Evolutionary conservation across 2,329 filamentous ascomycete genomes (phyloP).

Genomic region (Rosellinia necatrix): DNA sequence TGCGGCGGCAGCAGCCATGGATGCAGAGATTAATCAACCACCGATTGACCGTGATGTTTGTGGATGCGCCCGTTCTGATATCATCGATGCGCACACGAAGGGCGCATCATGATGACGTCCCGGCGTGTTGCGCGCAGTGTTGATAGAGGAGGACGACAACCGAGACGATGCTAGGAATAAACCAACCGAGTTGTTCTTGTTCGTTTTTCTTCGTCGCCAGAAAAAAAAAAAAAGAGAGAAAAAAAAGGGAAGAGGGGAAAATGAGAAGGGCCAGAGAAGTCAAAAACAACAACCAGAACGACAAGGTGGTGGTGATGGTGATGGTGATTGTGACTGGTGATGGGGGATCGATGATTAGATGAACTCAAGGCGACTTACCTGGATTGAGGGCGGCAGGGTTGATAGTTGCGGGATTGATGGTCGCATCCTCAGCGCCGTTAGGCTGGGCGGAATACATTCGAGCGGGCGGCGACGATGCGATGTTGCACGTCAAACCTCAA

Average conservation of each 20-base stretch:
- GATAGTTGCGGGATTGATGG: conserved; percentile 88
- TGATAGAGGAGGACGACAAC: conserved; percentile 19
- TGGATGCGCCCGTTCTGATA: not conserved
- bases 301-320: not conserved
- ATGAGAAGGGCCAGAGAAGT: conserved; percentile 13
- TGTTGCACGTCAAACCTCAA: conserved; percentile 42
- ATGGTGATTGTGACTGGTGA: not conserved
- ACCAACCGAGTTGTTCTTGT: too few species aligned
- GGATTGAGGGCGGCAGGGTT: conserved; percentile 62
- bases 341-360: conserved; percentile 32
- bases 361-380: conserved; percentile 59
- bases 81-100: conserved; percentile 23
- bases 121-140: conserved; percentile 25
- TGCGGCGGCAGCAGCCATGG: conserved; percentile 13
- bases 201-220: too few species aligned
- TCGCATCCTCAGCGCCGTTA: conserved; percentile 81
- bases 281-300: not conserved
- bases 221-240: not conserved
- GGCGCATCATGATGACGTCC: conserved; percentile 24
- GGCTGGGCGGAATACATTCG: conserved; percentile 66
- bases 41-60: conserved; percentile 1
- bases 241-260: not conserved
- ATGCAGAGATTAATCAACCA: not conserved
- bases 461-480: conserved; percentile 50
- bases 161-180: too few species aligned